Conservation (phyloP, 2,329 filamentous ascomycete species). For the Cryphonectria parasitica region DNA sequence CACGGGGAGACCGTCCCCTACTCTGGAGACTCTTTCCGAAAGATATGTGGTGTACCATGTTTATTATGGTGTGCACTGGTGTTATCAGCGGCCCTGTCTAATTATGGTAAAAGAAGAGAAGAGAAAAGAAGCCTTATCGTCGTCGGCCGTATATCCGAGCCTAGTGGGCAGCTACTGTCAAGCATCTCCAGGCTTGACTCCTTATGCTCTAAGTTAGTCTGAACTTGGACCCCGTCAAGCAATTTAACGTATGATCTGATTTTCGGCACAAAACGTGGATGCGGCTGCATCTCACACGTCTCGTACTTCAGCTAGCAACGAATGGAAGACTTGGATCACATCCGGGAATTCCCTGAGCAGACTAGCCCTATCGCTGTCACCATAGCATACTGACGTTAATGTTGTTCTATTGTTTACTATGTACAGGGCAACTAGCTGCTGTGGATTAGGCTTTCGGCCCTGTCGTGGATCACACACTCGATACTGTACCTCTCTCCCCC, state of each 20-base stretch:
- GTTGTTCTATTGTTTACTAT: background rate
- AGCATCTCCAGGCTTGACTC: conserved; percentile 23
- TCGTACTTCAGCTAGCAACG: background rate
- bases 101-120: background rate
- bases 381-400: background rate
- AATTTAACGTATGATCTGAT: background rate
- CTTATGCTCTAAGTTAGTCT: background rate
- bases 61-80: background rate
- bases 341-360: background rate
- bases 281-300: background rate
- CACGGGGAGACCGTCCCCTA: background rate
- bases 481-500: background rate
- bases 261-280: background rate
- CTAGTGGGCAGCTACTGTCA: background rate
- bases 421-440: background rate
- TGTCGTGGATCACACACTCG: background rate
- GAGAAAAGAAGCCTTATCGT: background rate
- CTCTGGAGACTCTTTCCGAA: background rate
- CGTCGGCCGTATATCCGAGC: background rate
- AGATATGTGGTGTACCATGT: background rate
- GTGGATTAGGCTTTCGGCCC: background rate
- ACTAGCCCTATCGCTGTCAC: background rate
- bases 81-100: background rate
- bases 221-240: background rate
- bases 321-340: background rate